Evolutionary conservation across 1,284 basidiomycete genomes (phyloP), one percentile per base, ranked within the genome.

Genomic region (Ustilago shanxiensis): DNA sequence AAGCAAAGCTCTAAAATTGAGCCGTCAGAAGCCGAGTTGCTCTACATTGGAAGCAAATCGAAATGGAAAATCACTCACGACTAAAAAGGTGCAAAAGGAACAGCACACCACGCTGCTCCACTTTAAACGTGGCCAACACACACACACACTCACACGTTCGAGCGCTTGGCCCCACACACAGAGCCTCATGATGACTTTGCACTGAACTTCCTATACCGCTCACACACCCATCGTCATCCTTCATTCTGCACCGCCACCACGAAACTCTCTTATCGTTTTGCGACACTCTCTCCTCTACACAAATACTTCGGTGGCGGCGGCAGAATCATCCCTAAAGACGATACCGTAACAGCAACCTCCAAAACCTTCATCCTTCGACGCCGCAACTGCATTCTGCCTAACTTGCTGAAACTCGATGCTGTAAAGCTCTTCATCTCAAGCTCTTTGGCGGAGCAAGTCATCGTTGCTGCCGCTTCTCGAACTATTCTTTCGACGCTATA

Each of bases 41-140:
- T n/a, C 6, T n/a, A 16, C 14, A 16, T 4, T 41, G 37, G 41
- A 44, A 44, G n/a, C n/a, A 20, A 44, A 22, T 20, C 3, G n/a
- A 44, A 44, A 44, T 20, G 20, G 18, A 44, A 44, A n/a, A n/a
- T n/a, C n/a, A n/a, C n/a, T n/a, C n/a, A n/a, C n/a, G n/a, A n/a
- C n/a, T n/a, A n/a, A n/a, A n/a, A n/a, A n/a, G n/a, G n/a, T n/a
- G n/a, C n/a, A n/a, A n/a, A n/a, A n/a, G n/a, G n/a, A n/a, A n/a
- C n/a, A n/a, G n/a, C n/a, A n/a, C n/a, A n/a, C n/a, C 31, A 33
- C 31, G 31, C 6, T 39, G 41, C 60, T 63, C 60, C 60, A 63
- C 60, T 63, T 62, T 49, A 26, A 63, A 63, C 60, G 60, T 62
- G 60, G 60, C 60, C 18, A 51, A 24, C 26, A 10, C 35, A 24